A percentile compares a stretch with the other conserved stretches of the same genome.
Evolutionary conservation across 495 filamentous ascomycete genomes (phyloP).

Genomic region (Lindgomyces ingoldianus): DNA sequence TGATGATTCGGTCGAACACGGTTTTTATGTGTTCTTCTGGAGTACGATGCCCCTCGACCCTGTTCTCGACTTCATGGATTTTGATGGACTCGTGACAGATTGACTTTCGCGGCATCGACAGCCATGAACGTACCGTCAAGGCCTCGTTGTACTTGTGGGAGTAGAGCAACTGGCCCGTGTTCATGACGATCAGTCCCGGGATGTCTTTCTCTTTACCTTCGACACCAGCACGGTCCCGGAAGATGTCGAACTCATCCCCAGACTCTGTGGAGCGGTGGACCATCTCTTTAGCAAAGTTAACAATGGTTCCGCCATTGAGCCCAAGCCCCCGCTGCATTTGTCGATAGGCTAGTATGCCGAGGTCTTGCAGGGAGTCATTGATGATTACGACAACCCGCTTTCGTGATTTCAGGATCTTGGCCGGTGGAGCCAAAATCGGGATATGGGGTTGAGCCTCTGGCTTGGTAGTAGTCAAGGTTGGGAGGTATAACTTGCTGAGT

Average conservation of each 20-base stretch:
- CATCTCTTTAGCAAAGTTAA: slow-evolving; percentile 59
- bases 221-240: slow-evolving; percentile 12
- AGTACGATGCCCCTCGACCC: slow-evolving; percentile 37
- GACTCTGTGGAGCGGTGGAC: slow-evolving; percentile 12
- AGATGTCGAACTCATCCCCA: slow-evolving; percentile 1
- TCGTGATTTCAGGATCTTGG: slow-evolving; percentile 55
- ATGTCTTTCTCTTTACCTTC: slow-evolving; percentile 15
- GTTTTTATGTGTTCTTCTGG: slow-evolving; percentile 40
- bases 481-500: slow-evolving; percentile 61
- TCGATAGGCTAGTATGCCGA: slow-evolving; percentile 74
- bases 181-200: slow-evolving; percentile 46
- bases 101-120: slow-evolving; percentile 32
- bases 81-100: slow-evolving; percentile 24
- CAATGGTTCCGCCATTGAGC: slow-evolving; percentile 65
- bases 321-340: slow-evolving; percentile 58
- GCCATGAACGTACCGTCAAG: slow-evolving; percentile 39
- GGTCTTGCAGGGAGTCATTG: slow-evolving; percentile 67
- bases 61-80: slow-evolving; percentile 37
- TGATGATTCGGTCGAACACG: slow-evolving; percentile 41
- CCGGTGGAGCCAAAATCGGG: slow-evolving; percentile 63
- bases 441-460: slow-evolving; percentile 56
- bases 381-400: slow-evolving; percentile 73
- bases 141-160: slow-evolving; percentile 35
- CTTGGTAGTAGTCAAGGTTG: slow-evolving; percentile 48
- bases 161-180: slow-evolving; percentile 45